Evolutionary conservation across 257 asterid species (phyloP).

Genomic region (Solanum medicagineum): DNA sequence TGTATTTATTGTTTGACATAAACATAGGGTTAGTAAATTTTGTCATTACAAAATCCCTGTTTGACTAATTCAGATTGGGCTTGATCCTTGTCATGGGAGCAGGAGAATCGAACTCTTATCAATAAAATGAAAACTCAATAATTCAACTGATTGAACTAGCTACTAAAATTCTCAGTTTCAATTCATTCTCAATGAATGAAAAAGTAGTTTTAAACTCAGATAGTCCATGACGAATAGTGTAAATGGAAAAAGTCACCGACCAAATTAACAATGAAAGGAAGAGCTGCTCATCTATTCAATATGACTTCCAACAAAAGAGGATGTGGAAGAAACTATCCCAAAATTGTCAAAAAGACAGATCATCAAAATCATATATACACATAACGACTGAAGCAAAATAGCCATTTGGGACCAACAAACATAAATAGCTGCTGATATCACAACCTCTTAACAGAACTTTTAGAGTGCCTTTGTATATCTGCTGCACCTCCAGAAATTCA

Average conservation of each 20-base stretch:
- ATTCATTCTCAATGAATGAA: background rate
- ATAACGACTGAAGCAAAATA: background rate
- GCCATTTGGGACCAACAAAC: background rate
- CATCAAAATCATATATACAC: background rate
- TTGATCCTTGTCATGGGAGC: background rate
- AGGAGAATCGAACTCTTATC: background rate
- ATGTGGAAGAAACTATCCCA: background rate
- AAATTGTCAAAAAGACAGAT: background rate
- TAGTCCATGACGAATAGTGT: background rate
- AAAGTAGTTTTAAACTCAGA: background rate
- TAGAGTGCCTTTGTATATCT: background rate
- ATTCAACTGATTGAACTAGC: background rate
- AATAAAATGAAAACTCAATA: rapidly evolving
- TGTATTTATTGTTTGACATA: no score
- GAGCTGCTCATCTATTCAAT: background rate
- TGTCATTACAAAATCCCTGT: background rate
- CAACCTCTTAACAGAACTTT: background rate
- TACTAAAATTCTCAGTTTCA: rapidly evolving
- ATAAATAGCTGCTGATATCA: background rate
- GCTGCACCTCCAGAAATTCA: background rate
- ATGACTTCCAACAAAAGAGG: background rate
- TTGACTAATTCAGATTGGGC: background rate
- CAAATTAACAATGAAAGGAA: background rate
- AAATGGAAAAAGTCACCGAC: background rate
- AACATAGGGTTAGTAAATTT: no score